phyloP scores from a whole-genome alignment of 2,329 filamentous ascomycete species.

The Aspergillus thermomutatus region DNA sequence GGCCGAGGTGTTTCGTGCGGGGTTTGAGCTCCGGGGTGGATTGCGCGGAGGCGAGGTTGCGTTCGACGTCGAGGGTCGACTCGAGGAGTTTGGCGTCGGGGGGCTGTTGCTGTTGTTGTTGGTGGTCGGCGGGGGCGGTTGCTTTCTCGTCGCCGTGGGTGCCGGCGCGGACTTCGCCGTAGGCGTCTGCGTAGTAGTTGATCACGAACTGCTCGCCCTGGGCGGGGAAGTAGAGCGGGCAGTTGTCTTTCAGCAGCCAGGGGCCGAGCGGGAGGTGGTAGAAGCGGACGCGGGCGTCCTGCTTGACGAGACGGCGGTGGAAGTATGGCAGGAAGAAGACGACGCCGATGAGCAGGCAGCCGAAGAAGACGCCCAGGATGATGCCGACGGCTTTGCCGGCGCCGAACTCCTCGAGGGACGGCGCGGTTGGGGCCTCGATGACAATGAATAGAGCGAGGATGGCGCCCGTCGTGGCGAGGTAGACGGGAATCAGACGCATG shows the following conservation, averaged over 20 bases:
- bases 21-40: conserved; percentile 19
- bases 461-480: conserved; percentile 48
- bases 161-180: conserved; percentile 23
- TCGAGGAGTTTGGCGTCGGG: neutral
- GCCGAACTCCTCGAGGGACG: conserved; percentile 23
- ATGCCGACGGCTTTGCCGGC: conserved; percentile 24
- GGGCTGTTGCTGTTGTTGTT: too few relatives aligned
- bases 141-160: conserved; percentile 4
- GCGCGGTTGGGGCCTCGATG: conserved; percentile 30
- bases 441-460: conserved; percentile 59
- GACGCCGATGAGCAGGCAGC: conserved; percentile 21
- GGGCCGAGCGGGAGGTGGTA: conserved; percentile 40
- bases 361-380: conserved; percentile 24
- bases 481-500: conserved; percentile 48
- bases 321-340: conserved; percentile 28
- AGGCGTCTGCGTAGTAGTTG: conserved; percentile 40
- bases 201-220: conserved; percentile 35
- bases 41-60: conserved; percentile 13
- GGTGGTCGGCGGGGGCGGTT: too few relatives aligned
- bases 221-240: conserved; percentile 40
- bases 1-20: conserved; percentile 15
- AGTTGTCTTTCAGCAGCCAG: conserved; percentile 37
- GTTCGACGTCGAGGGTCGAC: conserved; percentile 6
- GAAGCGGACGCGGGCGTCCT: conserved; percentile 20
- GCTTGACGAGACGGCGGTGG: conserved; percentile 23